Conservation (phyloP, 164 flowering plant species). For the Vitis cinerea region DNA sequence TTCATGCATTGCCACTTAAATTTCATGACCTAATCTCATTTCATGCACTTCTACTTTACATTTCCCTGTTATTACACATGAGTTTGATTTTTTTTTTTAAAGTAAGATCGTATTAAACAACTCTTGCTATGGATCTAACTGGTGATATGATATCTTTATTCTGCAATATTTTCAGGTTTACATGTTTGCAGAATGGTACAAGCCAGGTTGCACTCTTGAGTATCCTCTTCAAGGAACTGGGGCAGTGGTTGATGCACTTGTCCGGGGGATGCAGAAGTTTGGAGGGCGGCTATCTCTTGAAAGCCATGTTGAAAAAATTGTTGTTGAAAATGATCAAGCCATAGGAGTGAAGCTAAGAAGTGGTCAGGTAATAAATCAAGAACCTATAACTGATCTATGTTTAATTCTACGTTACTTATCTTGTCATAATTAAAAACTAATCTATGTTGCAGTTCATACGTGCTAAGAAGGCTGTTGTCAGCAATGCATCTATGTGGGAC, state of each 20-base stretch:
- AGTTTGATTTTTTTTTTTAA: neutral
- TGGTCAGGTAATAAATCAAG: slow-evolving; percentile 51
- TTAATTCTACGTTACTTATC: neutral
- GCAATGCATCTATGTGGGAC: slow-evolving; percentile 99
- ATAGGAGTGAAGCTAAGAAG: slow-evolving; percentile 71
- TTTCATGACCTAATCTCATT: too few species aligned
- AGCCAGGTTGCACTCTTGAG: slow-evolving; percentile 84
- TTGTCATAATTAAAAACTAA: neutral
- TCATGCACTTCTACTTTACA: neutral
- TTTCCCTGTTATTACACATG: neutral
- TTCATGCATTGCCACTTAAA: neutral
- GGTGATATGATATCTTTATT: neutral
- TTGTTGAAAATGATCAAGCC: slow-evolving; percentile 82
- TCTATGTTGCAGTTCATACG: slow-evolving; percentile 66
- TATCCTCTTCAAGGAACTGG: slow-evolving; percentile 93
- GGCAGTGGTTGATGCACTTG: slow-evolving; percentile 82
- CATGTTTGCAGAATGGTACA: slow-evolving; percentile 99
- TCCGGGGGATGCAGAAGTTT: slow-evolving; percentile 78
- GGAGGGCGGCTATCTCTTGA: slow-evolving; percentile 75
- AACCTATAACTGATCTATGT: too few species aligned
- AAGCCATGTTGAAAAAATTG: slow-evolving; percentile 73
- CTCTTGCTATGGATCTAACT: neutral
- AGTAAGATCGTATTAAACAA: neutral
- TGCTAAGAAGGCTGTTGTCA: slow-evolving; percentile 92
- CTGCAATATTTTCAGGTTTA: slow-evolving; percentile 58